These are phyloP conservation scores for Tephrocybe sp. DNA, from an alignment of 768 basidiomycete species.

Conservation along the genomic window DNA sequence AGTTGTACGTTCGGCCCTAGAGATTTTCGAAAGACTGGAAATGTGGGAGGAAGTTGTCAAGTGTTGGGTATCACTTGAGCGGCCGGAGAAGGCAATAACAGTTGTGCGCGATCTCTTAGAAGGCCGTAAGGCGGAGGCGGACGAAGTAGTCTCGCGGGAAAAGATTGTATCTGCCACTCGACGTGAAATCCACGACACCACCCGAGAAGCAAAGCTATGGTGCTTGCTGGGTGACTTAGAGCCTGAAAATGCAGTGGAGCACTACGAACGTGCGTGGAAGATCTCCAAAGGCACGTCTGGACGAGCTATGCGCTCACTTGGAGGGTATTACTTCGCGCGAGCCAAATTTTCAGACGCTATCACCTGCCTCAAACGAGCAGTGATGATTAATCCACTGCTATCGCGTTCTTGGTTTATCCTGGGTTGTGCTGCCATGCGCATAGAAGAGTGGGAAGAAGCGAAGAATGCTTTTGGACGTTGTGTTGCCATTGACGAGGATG, in stretches of 20 bases:
- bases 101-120: slow-evolving; percentile 86
- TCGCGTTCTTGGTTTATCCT: slow-evolving; percentile 94
- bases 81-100: slow-evolving; percentile 69
- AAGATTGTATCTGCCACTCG: slow-evolving; percentile 45
- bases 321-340: slow-evolving; percentile 74
- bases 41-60: slow-evolving; percentile 98
- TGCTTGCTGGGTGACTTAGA: slow-evolving; percentile 94
- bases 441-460: slow-evolving; percentile 82
- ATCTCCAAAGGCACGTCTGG: slow-evolving; percentile 79
- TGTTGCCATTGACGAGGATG: slow-evolving; percentile 91
- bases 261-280: slow-evolving; percentile 85
- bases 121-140: slow-evolving; percentile 82
- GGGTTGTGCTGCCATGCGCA: slow-evolving; percentile 85
- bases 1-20: slow-evolving; percentile 85
- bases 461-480: slow-evolving; percentile 82
- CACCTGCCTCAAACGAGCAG: slow-evolving; percentile 65
- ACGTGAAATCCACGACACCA: slow-evolving; percentile 50
- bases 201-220: slow-evolving; percentile 89
- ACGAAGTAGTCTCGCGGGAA: slow-evolving; percentile 59
- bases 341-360: slow-evolving; percentile 64
- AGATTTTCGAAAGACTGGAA: slow-evolving; percentile 91
- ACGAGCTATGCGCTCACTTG: slow-evolving; percentile 89
- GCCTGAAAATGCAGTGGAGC: slow-evolving; percentile 59
- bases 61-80: slow-evolving; percentile 83
- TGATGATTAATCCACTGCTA: slow-evolving; percentile 85